phyloP scores from a whole-genome alignment of 441 rosid genomes.

The Croton setiger region DNA sequence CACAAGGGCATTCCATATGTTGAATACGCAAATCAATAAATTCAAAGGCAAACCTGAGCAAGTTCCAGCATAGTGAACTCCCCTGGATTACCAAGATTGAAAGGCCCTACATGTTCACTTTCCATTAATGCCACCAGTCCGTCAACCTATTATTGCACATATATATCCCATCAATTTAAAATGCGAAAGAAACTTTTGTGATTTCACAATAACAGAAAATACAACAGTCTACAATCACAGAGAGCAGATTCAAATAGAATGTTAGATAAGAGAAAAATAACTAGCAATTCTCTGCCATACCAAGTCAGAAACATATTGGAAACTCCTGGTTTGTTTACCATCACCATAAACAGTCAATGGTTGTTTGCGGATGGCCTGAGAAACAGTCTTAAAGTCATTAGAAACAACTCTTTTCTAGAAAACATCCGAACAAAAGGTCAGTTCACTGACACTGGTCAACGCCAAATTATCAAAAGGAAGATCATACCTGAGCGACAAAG shows the following conservation, averaged over 20 bases:
- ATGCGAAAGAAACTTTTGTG: neutral
- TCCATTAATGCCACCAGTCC: constrained; percentile 94
- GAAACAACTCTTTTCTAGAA: neutral
- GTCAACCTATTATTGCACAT: constrained; percentile 55
- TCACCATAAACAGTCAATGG: constrained; percentile 97
- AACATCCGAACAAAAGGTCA: constrained; percentile 7
- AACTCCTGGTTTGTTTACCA: constrained; percentile 98
- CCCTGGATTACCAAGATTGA: constrained; percentile 97
- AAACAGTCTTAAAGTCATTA: constrained; percentile 18
- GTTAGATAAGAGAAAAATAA: neutral
- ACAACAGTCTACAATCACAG: neutral
- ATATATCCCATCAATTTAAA: neutral
- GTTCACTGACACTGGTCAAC: constrained; percentile 2
- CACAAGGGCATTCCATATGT: neutral
- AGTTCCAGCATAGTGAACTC: constrained; percentile 98
- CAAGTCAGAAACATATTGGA: constrained; percentile 96
- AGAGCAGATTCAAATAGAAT: neutral
- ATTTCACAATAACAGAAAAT: too few species aligned
- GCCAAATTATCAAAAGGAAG: constrained; percentile 12
- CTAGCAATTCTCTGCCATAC: constrained; percentile 33
- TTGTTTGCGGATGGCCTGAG: constrained; percentile 85
- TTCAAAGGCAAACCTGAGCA: constrained; percentile 67
- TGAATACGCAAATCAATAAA: neutral
- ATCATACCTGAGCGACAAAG: constrained; percentile 88
- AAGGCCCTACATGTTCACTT: constrained; percentile 92